Conservation (phyloP, 352 stramenopile species). For the Globisporangium canariense region DNA sequence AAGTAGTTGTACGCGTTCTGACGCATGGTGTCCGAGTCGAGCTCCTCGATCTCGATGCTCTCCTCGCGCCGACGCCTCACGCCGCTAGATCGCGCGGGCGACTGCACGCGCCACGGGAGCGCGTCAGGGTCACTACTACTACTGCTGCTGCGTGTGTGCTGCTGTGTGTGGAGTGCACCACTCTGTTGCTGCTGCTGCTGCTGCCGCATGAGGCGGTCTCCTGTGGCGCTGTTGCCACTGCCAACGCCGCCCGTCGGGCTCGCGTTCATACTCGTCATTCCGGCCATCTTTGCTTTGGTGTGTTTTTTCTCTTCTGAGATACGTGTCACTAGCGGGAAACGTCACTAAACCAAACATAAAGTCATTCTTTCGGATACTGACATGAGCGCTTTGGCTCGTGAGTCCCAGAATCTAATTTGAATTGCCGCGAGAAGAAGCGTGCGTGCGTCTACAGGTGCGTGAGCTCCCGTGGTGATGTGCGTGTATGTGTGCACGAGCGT, state of each 20-base stretch:
- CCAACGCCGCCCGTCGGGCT: not conserved
- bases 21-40: slow-evolving; percentile 68
- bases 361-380: not conserved
- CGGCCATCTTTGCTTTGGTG: not conserved
- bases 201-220: not conserved
- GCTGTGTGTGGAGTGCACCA: not conserved
- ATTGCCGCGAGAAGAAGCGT: not conserved
- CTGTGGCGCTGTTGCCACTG: not conserved
- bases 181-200: not conserved
- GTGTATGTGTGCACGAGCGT: not conserved
- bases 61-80: slow-evolving; percentile 50
- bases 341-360: not conserved
- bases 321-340: not conserved
- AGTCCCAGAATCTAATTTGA: not conserved
- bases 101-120: not conserved
- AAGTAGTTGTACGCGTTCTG: slow-evolving; percentile 75
- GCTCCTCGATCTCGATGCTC: slow-evolving; percentile 54
- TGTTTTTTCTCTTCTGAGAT: not conserved
- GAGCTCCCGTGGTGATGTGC: not conserved
- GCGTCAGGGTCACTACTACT: not conserved
- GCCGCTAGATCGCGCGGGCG: slow-evolving; percentile 14
- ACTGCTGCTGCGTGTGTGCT: not conserved
- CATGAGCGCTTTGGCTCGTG: not conserved
- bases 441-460: not conserved
- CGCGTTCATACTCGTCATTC: slow-evolving; percentile 9